Evolutionary conservation across 2,329 filamentous ascomycete genomes (phyloP).

Genomic region (Aspergillus sojae): DNA sequence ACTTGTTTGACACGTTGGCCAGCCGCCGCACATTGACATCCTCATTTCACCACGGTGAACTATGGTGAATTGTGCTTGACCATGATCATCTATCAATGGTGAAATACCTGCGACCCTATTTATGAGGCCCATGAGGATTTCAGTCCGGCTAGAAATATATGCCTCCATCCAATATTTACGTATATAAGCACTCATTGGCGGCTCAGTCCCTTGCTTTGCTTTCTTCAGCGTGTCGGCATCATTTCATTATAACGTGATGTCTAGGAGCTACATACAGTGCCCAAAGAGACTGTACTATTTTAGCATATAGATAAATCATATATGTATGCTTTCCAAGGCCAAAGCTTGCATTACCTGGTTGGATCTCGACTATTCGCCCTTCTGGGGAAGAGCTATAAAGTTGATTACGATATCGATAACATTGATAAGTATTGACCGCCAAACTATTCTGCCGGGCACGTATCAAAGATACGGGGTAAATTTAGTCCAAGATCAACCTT

Average conservation of each 20-base stretch:
- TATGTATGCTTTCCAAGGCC: not conserved
- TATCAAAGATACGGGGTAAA: constrained; percentile 12
- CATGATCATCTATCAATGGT: not conserved
- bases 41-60: not conserved
- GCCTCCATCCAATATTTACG: not conserved
- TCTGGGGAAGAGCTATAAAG: not conserved
- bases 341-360: not conserved
- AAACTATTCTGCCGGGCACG: constrained; percentile 19
- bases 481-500: not conserved
- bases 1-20: not conserved
- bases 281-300: not conserved
- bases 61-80: not conserved
- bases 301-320: not conserved
- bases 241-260: not conserved
- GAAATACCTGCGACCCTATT: not conserved
- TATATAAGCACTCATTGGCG: not conserved
- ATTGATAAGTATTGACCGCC: constrained; percentile 21
- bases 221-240: not conserved
- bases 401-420: not conserved
- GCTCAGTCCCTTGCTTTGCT: not conserved
- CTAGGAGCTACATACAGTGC: not conserved
- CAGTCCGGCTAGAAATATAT: not conserved
- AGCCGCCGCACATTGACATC: not conserved
- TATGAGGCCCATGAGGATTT: not conserved
- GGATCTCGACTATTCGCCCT: not conserved